Conservation (phyloP, 2,329 filamentous ascomycete species). For the Geosmithia flava region DNA sequence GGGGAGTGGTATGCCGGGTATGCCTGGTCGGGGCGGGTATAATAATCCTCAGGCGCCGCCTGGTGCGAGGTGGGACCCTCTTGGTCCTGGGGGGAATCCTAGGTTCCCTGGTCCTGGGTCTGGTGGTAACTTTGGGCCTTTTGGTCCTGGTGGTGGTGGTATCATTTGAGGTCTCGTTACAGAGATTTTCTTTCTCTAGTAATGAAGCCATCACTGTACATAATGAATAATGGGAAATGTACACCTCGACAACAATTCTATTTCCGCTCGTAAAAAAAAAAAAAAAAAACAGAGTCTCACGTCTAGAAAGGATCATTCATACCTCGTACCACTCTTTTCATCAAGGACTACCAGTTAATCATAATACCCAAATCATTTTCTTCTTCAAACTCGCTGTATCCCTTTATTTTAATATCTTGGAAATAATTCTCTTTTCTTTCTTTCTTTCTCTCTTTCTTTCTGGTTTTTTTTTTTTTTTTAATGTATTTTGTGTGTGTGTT, state of each 20-base stretch:
- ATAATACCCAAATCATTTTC: too few species aligned
- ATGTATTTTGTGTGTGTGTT: not conserved
- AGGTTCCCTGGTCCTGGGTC: slow-evolving; percentile 31
- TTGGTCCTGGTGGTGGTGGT: slow-evolving; percentile 13
- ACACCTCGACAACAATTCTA: too few species aligned
- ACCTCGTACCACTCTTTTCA: too few species aligned
- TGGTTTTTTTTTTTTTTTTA: not conserved
- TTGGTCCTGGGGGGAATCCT: slow-evolving; percentile 53
- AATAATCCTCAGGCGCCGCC: slow-evolving; percentile 66
- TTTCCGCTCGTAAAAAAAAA: too few species aligned
- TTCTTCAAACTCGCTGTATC: too few species aligned
- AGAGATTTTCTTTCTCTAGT: not conserved
- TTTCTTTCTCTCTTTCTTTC: too few species aligned
- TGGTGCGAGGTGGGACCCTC: slow-evolving; percentile 83
- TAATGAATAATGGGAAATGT: too few species aligned
- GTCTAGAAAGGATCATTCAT: too few species aligned
- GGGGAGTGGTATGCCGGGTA: slow-evolving; percentile 28
- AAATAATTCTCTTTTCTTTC: too few species aligned
- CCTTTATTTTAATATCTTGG: too few species aligned
- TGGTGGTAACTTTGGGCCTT: slow-evolving; percentile 8
- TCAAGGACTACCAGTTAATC: too few species aligned
- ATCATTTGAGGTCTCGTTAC: slow-evolving; percentile 16
- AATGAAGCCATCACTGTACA: not conserved
- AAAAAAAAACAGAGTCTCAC: too few species aligned
- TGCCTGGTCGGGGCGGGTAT: slow-evolving; percentile 14